Percentiles rank a stretch among this genome's conserved stretches.
Conservation (phyloP, 2,329 filamentous ascomycete species). For the Emmonsiellopsis sp. region DNA sequence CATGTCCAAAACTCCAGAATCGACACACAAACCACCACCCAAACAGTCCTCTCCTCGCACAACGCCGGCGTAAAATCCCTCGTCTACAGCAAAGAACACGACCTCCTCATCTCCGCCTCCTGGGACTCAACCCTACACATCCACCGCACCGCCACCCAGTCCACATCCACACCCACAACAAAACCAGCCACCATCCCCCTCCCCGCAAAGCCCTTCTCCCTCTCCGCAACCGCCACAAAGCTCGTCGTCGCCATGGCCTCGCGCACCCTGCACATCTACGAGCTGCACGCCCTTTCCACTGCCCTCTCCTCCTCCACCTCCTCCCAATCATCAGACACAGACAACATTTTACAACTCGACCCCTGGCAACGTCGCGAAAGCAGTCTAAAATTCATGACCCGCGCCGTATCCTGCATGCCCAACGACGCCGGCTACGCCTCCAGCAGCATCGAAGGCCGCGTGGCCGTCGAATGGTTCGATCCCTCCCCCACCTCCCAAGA, state of each 20-base stretch:
- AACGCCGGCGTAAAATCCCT: slow-evolving; percentile 71
- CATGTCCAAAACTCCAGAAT: slow-evolving; percentile 40
- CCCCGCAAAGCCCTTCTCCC: slow-evolving; percentile 80
- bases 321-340: slow-evolving; percentile 15
- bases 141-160: slow-evolving; percentile 53
- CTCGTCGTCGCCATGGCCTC: slow-evolving; percentile 93
- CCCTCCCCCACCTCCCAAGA: slow-evolving; percentile 77
- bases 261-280: slow-evolving; percentile 89
- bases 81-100: slow-evolving; percentile 67
- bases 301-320: slow-evolving; percentile 40
- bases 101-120: slow-evolving; percentile 76
- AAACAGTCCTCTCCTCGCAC: slow-evolving; percentile 71
- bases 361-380: slow-evolving; percentile 93
- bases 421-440: slow-evolving; percentile 91
- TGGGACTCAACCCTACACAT: slow-evolving; percentile 91
- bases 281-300: slow-evolving; percentile 58
- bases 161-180: slow-evolving; percentile 18
- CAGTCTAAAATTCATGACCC: slow-evolving; percentile 90
- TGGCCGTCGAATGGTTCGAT: slow-evolving; percentile 97
- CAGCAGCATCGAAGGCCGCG: slow-evolving; percentile 84
- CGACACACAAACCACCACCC: slow-evolving; percentile 61
- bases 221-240: slow-evolving; percentile 70
- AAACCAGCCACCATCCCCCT: slow-evolving; percentile 58
- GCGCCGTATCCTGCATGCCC: slow-evolving; percentile 91
- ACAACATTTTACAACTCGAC: slow-evolving; percentile 47